Base-by-base conservation (phyloP, 768 basidiomycete genomes). In the Amanita thiersii region DNA sequence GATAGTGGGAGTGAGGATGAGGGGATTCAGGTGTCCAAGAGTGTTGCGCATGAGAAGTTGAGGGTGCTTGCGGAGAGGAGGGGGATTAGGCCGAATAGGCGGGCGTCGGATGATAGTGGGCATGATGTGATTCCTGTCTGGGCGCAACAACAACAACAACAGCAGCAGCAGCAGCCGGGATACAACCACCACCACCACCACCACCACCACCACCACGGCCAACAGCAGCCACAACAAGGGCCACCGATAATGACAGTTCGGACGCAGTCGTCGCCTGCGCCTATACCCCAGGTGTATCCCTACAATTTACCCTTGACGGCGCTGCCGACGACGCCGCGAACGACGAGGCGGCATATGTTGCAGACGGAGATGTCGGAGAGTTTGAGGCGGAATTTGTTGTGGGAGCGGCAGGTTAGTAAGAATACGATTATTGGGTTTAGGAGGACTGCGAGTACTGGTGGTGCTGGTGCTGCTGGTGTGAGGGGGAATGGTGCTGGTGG, bases 341-440 rank as follows among this genome's bases (percentile, higher is more conserved):
- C 91, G 31, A 91, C 88, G 2, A 73, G 91, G 2, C 69, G 86
- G 37, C 72, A 75, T 50, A 93, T 93, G 86, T 68, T 93, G 34
- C 70, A 79, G 42, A 83, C 80, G 3, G 91, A 94, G 60, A 66
- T 94, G 55, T 82, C 84, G 23, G 91, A 94, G 61, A 84, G 81
- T 45, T 62, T 94, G 47, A 69, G 91, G 15, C 68, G 83, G 34
- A 86, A 91, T 51, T 56, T 92, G 43, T 61, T 92, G 4, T 89
- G 87, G 87, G 86, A 81, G 50, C 70, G 83, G 10, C 79, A 83
- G 48, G 73, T 82, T 18, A 68, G 61, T 48, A 76, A 76, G 56
- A 66, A 63, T 11, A 75, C 73, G 44, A 59, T 71, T 30, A 61
- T 66, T 5, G 68, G 60, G 0, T 45, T 63, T 33, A 48, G 53